Conservation (phyloP, 2,329 filamentous ascomycete species). For the Ceratocystis variospora region DNA sequence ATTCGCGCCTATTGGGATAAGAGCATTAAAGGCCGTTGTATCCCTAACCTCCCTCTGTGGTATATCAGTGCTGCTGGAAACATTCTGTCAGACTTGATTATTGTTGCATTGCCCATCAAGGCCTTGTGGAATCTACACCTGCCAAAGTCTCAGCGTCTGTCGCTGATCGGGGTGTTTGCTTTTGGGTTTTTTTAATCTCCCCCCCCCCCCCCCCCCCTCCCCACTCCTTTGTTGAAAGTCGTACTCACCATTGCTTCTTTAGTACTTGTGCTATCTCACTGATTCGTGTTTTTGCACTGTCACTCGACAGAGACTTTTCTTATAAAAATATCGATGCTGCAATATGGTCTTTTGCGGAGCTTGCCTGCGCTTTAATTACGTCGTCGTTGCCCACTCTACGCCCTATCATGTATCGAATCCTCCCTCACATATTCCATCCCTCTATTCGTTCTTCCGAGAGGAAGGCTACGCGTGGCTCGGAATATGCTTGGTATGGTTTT, state of each 20-base stretch:
- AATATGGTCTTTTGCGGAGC: constrained; percentile 22
- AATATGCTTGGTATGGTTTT: constrained; percentile 7
- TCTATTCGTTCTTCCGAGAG: constrained; percentile 4
- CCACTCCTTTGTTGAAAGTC: no score
- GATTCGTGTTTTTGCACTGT: constrained; percentile 22
- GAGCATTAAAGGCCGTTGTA: constrained; percentile 17
- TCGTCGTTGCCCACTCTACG: constrained; percentile 23
- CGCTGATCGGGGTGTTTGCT: constrained; percentile 20
- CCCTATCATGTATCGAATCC: constrained; percentile 23
- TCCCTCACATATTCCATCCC: constrained; percentile 21
- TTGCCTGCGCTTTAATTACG: constrained; percentile 22
- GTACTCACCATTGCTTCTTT: neutral
- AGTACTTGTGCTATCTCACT: constrained; percentile 23
- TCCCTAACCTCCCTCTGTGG: constrained; percentile 20
- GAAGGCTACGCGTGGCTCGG: neutral
- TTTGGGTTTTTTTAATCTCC: constrained; percentile 23
- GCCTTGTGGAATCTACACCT: constrained; percentile 21
- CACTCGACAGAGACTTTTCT: constrained; percentile 21
- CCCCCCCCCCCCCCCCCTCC: neutral
- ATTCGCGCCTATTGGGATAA: constrained; percentile 19
- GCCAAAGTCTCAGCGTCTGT: constrained; percentile 19
- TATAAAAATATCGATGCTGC: constrained; percentile 24
- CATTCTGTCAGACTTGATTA: constrained; percentile 20
- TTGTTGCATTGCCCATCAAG: constrained; percentile 20
- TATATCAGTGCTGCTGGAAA: constrained; percentile 22